A percentile compares a stretch with the other conserved stretches of the same genome.
phyloP scores from a whole-genome alignment of 164 flowering plant genomes.

The Nymphaea colorata region DNA sequence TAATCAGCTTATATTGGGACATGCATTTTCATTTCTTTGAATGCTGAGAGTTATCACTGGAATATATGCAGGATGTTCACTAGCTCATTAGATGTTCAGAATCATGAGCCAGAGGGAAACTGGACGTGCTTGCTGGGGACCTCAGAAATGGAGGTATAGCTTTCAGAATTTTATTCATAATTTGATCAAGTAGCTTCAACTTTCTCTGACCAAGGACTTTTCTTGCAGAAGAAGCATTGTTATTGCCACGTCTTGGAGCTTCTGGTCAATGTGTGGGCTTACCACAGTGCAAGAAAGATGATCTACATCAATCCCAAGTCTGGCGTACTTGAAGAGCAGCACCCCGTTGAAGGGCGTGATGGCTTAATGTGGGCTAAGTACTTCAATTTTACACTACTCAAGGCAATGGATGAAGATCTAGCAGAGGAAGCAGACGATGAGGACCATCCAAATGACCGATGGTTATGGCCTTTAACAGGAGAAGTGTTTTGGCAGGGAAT shows the following conservation, averaged over 20 bases:
- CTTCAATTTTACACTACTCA: constrained; percentile 65
- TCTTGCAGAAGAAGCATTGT: constrained; percentile 62
- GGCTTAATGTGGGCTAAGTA: constrained; percentile 74
- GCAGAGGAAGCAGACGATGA: constrained; percentile 92
- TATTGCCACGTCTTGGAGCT: constrained; percentile 83
- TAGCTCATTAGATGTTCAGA: constrained; percentile 68
- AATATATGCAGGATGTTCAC: constrained; percentile 62
- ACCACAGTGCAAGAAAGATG: constrained; percentile 83
- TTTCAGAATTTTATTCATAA: background rate
- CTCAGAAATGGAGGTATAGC: constrained; percentile 55
- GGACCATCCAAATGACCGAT: constrained; percentile 37
- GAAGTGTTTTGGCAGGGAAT: constrained; percentile 92
- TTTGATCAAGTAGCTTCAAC: background rate
- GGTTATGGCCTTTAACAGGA: constrained; percentile 98
- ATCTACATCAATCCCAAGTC: constrained; percentile 71
- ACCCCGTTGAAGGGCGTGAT: constrained; percentile 54
- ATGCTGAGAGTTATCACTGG: too few species aligned
- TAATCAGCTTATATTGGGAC: too few species aligned
- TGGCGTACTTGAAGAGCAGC: constrained; percentile 73
- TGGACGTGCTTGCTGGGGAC: constrained; percentile 49
- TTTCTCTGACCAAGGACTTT: background rate
- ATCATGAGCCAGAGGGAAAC: constrained; percentile 26
- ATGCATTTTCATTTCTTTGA: too few species aligned
- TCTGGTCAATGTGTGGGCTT: constrained; percentile 93
- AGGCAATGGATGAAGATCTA: constrained; percentile 94